Evolutionary conservation across 768 basidiomycete species (phyloP).

Genomic region (Suillus luteus): DNA sequence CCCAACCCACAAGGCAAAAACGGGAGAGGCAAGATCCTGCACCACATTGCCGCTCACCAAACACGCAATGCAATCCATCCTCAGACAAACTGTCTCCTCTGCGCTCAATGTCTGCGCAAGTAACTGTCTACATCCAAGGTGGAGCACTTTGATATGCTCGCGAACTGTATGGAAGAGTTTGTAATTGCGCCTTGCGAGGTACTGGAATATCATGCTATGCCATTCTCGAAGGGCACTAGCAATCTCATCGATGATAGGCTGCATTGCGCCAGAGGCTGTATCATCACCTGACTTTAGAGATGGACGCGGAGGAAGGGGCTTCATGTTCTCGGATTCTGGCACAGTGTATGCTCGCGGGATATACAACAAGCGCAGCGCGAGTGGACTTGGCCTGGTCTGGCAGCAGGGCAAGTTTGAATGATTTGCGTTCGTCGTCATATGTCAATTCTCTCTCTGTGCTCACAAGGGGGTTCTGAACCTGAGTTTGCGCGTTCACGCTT

Average conservation of each 20-base stretch:
- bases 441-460: slow-evolving; percentile 49
- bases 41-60: slow-evolving; percentile 89
- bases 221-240: slow-evolving; percentile 96
- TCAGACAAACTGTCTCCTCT: slow-evolving; percentile 81
- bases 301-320: slow-evolving; percentile 86
- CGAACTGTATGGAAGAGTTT: slow-evolving; percentile 83
- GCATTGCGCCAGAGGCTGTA: slow-evolving; percentile 75
- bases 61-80: slow-evolving; percentile 83
- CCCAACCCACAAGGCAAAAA: neutral
- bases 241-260: slow-evolving; percentile 97
- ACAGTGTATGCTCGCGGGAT: slow-evolving; percentile 71
- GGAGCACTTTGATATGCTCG: slow-evolving; percentile 88
- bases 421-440: slow-evolving; percentile 47
- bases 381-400: slow-evolving; percentile 76
- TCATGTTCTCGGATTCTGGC: slow-evolving; percentile 63
- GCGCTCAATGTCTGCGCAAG: slow-evolving; percentile 83
- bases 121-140: slow-evolving; percentile 88
- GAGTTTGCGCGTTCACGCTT: slow-evolving; percentile 36
- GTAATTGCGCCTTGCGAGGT: slow-evolving; percentile 88
- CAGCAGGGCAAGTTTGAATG: slow-evolving; percentile 72
- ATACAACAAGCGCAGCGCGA: slow-evolving; percentile 70
- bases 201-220: slow-evolving; percentile 89
- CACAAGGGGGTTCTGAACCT: slow-evolving; percentile 28
- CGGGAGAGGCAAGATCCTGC: slow-evolving; percentile 70
- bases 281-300: slow-evolving; percentile 96